Evolutionary conservation across 352 stramenopile genomes (phyloP).

Genomic region (Phytophthora lateralis): DNA sequence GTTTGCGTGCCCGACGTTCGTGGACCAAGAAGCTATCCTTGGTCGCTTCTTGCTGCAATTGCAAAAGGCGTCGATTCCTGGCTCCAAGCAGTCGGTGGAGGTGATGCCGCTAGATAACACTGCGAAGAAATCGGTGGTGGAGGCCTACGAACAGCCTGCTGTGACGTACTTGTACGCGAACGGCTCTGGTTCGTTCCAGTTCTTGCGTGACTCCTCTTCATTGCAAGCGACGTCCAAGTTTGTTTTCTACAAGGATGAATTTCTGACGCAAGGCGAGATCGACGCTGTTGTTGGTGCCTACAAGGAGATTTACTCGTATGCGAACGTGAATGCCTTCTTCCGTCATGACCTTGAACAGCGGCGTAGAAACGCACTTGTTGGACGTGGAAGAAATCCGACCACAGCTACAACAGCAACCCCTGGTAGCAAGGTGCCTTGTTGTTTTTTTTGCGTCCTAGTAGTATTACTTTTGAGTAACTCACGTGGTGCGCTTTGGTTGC

Average conservation of each 20-base stretch:
- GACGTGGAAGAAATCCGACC: slow-evolving; percentile 30
- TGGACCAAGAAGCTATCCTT: slow-evolving; percentile 76
- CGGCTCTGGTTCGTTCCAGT: slow-evolving; percentile 84
- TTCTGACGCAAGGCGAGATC: slow-evolving; percentile 66
- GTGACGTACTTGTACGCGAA: slow-evolving; percentile 78
- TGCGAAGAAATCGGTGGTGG: slow-evolving; percentile 61
- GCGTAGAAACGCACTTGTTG: slow-evolving; percentile 55
- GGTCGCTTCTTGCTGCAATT: slow-evolving; percentile 69
- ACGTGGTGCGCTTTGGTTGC: slow-evolving; percentile 2
- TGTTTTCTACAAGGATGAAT: slow-evolving; percentile 90
- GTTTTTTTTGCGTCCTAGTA: too few relatives aligned
- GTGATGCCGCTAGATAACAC: slow-evolving; percentile 48
- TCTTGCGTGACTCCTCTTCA: slow-evolving; percentile 57
- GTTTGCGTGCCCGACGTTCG: slow-evolving; percentile 79
- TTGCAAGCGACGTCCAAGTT: slow-evolving; percentile 59
- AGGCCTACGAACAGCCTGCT: slow-evolving; percentile 72
- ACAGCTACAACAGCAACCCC: slow-evolving; percentile 17
- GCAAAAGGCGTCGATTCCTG: slow-evolving; percentile 33
- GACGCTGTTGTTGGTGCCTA: slow-evolving; percentile 83
- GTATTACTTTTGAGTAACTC: slow-evolving; percentile 1
- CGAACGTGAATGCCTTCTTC: slow-evolving; percentile 79
- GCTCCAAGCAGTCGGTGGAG: slow-evolving; percentile 52
- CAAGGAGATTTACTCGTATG: slow-evolving; percentile 84
- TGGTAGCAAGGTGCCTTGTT: slow-evolving; percentile 49
- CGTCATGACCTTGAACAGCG: slow-evolving; percentile 69